Evolutionary conservation across 768 basidiomycete species (phyloP), one percentile per base, ranked within the genome.

Genomic region (Neoboletus subvelutipes): DNA sequence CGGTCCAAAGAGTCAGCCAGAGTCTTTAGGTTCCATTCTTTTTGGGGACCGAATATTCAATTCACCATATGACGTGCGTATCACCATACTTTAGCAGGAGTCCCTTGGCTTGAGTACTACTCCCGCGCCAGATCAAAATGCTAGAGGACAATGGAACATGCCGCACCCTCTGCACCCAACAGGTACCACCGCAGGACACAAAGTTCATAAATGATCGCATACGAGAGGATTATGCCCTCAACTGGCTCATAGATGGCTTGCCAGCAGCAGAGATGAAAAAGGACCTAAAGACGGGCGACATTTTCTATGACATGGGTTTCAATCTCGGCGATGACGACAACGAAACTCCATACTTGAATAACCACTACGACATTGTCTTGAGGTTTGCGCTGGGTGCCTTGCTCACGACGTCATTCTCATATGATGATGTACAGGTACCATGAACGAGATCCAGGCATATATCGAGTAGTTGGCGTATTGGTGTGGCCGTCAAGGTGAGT

Each of bases 1-100:
- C 20, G 94, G 92, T 11, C 80, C 85, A 22, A 72, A 83, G 67
- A 83, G 83, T 63, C 86, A 87, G 67, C 88, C 92, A 4, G 94
- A 95, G 71, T 88, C 86, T 1, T 76, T 98, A 28, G 96, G 96
- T 7, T 92, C 92, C 18, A 94, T 98, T 64, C 76, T 98, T n/a
- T 97, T 97, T 63, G 96, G 96, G 17, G 96, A 98, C 77, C 81
- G 96, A 60, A 93, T 98, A 64, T 92, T 94, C 72, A 86, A 88
- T 66, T 92, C 92, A 4, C 90, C 88, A 2, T 98, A 93, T 67
- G 83, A 94, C 62, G 90, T 93, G 59, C 53, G 87, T 76, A 43
- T 22, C n/a, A 26, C 42, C 34, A 34, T 52, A 24, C 36, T 46
- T 42, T 37, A 17, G 26, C 7, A 12, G 13, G 50, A 37, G 41